Evolutionary conservation across 176 grass and related monocot species (phyloP).

Genomic region (Stipa capillata): DNA sequence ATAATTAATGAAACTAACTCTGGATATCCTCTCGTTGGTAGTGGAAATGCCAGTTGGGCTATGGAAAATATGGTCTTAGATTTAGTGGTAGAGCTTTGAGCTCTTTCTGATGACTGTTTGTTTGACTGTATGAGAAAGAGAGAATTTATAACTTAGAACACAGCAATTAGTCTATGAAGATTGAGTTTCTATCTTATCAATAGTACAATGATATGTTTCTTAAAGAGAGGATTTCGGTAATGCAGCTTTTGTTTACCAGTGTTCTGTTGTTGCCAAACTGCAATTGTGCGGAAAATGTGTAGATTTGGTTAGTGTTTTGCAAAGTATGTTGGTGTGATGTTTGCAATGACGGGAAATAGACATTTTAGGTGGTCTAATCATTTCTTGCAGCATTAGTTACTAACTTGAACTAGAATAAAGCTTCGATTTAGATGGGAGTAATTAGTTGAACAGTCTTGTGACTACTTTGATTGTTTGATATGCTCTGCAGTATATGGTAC

Average conservation of each 20-base stretch:
- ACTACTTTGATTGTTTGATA: neutral
- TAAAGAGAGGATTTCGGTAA: neutral
- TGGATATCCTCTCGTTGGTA: neutral
- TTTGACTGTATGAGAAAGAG: neutral
- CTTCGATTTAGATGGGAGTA: neutral
- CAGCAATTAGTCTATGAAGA: neutral
- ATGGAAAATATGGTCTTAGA: neutral
- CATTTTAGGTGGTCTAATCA: neutral
- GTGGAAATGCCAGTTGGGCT: neutral
- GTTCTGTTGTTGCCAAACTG: neutral
- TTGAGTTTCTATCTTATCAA: neutral
- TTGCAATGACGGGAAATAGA: neutral
- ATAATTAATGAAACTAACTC: conserved; percentile 4
- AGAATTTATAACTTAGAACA: neutral
- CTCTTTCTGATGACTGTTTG: neutral
- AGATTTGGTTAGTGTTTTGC: neutral
- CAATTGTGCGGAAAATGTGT: neutral
- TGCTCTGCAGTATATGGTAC: neutral
- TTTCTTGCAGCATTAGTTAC: neutral
- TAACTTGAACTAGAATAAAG: neutral
- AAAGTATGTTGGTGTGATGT: neutral
- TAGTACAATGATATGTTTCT: neutral
- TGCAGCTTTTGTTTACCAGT: neutral
- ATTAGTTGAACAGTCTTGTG: neutral
- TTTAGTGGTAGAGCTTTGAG: neutral